Conservation (phyloP, 352 stramenopile species). For the Poterioochromonas sp. region DNA sequence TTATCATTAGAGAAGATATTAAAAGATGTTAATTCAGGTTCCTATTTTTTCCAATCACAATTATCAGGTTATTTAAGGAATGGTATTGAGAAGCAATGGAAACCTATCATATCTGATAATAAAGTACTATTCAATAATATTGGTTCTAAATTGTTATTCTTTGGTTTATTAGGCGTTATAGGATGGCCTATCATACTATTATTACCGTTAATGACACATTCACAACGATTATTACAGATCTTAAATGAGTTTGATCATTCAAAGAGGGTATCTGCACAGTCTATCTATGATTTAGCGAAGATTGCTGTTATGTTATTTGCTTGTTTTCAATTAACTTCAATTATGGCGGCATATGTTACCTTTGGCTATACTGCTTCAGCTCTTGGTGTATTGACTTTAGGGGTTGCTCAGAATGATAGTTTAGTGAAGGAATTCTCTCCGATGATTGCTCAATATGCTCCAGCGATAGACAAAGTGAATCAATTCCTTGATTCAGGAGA, state of each 20-base stretch:
- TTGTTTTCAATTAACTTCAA: neutral
- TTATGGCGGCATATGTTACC: neutral
- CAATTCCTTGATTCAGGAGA: too few relatives aligned
- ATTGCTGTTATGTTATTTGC: neutral
- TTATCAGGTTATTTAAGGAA: neutral
- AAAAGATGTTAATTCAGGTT: neutral
- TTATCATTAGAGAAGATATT: neutral
- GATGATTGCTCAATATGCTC: too few relatives aligned
- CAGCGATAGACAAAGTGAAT: too few relatives aligned
- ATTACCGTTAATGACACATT: neutral
- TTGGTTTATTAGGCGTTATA: constrained; percentile 10
- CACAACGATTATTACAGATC: neutral
- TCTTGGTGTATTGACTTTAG: too few relatives aligned
- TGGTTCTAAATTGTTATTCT: neutral
- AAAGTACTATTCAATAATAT: neutral
- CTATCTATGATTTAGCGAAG: neutral
- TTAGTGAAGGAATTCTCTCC: too few relatives aligned
- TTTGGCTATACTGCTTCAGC: neutral
- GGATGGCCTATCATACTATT: constrained; percentile 6
- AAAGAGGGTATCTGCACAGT: neutral
- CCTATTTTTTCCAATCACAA: neutral
- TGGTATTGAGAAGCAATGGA: neutral
- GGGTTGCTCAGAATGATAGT: too few relatives aligned
- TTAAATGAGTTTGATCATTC: neutral
- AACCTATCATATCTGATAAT: neutral